A percentile compares a stretch with the other conserved stretches of the same genome.
Evolutionary conservation across 495 filamentous ascomycete species (phyloP).

Genomic region (Hypoxylon cercidicola): DNA sequence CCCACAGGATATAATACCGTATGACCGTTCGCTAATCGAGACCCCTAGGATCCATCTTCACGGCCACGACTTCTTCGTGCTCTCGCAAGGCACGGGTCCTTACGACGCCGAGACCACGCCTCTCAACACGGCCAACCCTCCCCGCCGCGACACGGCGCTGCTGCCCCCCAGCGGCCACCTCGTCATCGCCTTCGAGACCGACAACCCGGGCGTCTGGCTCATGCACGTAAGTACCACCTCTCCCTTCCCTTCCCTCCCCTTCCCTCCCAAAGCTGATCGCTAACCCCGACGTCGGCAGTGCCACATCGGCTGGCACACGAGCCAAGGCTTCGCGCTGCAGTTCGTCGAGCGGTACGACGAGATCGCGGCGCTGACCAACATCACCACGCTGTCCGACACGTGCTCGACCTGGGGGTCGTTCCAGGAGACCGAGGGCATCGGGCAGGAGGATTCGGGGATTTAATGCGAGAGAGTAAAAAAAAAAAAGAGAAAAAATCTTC

Average conservation of each 20-base stretch:
- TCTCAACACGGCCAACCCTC: constrained; percentile 56
- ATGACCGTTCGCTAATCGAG: constrained; percentile 16
- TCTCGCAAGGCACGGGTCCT: constrained; percentile 52
- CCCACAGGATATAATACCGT: too few species aligned
- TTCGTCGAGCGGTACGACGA: constrained; percentile 57
- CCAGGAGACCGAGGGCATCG: constrained; percentile 38
- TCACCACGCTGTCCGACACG: constrained; percentile 46
- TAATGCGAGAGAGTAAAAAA: too few species aligned
- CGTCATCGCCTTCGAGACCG: constrained; percentile 65
- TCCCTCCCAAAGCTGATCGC: background rate
- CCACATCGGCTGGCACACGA: constrained; percentile 64
- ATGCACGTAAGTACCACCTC: constrained; percentile 50
- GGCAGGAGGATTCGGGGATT: constrained; percentile 59
- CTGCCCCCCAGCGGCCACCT: constrained; percentile 59
- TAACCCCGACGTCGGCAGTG: constrained; percentile 23
- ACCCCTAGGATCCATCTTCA: constrained; percentile 64
- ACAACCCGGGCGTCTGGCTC: constrained; percentile 67
- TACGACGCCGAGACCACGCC: constrained; percentile 39
- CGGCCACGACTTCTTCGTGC: constrained; percentile 68
- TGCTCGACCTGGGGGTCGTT: constrained; percentile 58
- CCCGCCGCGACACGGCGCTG: constrained; percentile 69
- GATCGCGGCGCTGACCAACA: constrained; percentile 51
- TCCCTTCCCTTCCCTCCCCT: background rate
- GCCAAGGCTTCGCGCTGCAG: constrained; percentile 59
- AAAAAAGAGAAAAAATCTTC: too few species aligned